Base-by-base conservation (phyloP, 2,329 filamentous ascomycete genomes). In the Neonectria coccinea region DNA sequence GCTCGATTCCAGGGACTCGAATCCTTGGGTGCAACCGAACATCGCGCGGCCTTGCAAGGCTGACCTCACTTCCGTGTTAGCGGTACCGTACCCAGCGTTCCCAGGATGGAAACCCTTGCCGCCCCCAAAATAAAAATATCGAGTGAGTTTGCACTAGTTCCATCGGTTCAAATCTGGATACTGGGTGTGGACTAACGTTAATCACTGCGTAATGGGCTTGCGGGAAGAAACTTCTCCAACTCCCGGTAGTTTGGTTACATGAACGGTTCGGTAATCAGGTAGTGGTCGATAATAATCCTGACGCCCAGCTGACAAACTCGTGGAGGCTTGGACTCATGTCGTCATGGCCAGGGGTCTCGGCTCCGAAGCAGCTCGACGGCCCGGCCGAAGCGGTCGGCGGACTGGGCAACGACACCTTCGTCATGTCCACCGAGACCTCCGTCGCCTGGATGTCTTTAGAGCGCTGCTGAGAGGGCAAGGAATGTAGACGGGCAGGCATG, bases 291-390 rank as follows among this genome's bases (percentile, higher is more conserved):
- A 62, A 58, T 51, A 62, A 58, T 51, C 55, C 55, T 63, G 51
- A 63, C 41, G 51, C 59, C 48, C 25, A 20, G 47, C 42, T 62
- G 59, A 62, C 59, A 62, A 62, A 62, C 29, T 36, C 47, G n/a
- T 51, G 7, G 45, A 8, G 16, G 4, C 31, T 20, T 20, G 27
- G 47, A n/a, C 9, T 42, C 41, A 55, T 62, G 59, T 62, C 59
- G 53, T 62, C 59, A 62, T 62, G 56, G 45, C 48, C 45, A 51
- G 56, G 48, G 45, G 39, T 51, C 20, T 61, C 52, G 58, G 58
- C 58, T 61, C 58, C 58, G 58, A 61, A 33, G 25, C n/a, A 11
- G 33, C 27, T 45, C 41, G 36, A 61, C 58, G 51, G 58, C 48
- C 58, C 58, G 58, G 58, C 57, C 57, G 58, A 56, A 41, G 58